Conservation (phyloP, 768 basidiomycete genomes). For the Strobilomyces dryophilus region DNA sequence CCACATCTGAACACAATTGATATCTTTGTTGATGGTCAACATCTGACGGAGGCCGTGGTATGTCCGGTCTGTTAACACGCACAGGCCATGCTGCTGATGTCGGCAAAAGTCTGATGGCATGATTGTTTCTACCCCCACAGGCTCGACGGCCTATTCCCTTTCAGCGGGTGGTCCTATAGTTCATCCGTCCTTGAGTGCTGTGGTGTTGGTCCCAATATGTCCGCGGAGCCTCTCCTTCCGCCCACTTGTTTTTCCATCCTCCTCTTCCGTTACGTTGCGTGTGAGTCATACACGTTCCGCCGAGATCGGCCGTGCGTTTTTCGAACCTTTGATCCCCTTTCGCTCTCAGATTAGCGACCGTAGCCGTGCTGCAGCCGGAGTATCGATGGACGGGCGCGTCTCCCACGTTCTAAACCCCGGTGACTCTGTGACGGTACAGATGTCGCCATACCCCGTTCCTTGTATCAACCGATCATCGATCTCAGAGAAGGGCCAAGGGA, state of each 20-base stretch:
- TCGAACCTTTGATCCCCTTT: background rate
- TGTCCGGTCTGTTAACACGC: conserved; percentile 29
- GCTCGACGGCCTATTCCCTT: conserved; percentile 93
- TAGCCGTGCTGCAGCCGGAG: conserved; percentile 80
- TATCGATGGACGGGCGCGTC: conserved; percentile 91
- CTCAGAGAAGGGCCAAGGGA: conserved; percentile 42
- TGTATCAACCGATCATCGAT: conserved; percentile 88
- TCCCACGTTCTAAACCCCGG: conserved; percentile 80
- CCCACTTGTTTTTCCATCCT: conserved; percentile 85
- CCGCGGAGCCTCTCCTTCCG: conserved; percentile 90
- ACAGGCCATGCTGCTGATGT: conserved; percentile 11
- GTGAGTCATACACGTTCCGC: conserved; percentile 38
- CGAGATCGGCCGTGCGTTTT: background rate
- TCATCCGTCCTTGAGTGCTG: conserved; percentile 84
- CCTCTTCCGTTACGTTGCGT: conserved; percentile 68
- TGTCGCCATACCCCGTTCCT: conserved; percentile 86
- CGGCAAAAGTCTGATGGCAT: conserved; percentile 78
- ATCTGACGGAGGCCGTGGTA: conserved; percentile 93
- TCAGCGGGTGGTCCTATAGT: conserved; percentile 96
- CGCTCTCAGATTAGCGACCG: conserved; percentile 69
- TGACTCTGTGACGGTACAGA: conserved; percentile 80
- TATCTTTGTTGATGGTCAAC: conserved; percentile 90
- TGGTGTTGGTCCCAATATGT: conserved; percentile 94
- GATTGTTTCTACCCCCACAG: conserved; percentile 93
- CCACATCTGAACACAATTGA: conserved; percentile 93